phyloP scores from a whole-genome alignment of 202 grass and related monocot species.

The Cymbopogon flexuosus region DNA sequence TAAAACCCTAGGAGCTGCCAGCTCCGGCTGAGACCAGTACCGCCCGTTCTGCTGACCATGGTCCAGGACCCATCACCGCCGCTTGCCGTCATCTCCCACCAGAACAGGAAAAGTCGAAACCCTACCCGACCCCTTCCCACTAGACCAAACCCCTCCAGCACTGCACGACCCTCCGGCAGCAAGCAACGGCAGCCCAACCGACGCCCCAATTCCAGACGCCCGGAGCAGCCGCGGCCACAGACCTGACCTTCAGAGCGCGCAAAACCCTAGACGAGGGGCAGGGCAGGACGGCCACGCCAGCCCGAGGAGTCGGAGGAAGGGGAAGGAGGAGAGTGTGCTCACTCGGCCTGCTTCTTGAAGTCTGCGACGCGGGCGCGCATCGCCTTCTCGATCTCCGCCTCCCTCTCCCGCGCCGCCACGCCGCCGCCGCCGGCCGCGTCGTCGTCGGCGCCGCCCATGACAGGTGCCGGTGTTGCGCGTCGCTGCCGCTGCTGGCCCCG shows the following conservation, averaged over 20 bases:
- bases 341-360: constrained; percentile 91
- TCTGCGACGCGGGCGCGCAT: constrained; percentile 51
- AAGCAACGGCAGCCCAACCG: not conserved
- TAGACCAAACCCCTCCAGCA: not conserved
- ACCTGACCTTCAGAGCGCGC: not conserved
- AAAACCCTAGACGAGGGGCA: constrained; percentile 32
- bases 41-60: not conserved
- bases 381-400: constrained; percentile 58
- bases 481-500: not conserved
- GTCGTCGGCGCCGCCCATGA: constrained; percentile 38
- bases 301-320: not conserved
- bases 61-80: not conserved
- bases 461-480: not conserved
- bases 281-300: not conserved
- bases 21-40: not conserved
- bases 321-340: not conserved
- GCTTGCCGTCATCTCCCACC: constrained; percentile 1
- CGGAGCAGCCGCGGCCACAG: not conserved
- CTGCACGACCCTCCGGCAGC: not conserved
- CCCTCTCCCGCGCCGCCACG: constrained; percentile 27
- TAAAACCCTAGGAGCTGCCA: constrained; percentile 32
- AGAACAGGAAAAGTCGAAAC: not conserved
- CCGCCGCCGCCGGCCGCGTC: not conserved
- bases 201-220: not conserved
- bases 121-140: not conserved